A percentile compares a stretch with the other conserved stretches of the same genome.
These are phyloP conservation scores for Naganishia vaughanmartiniae DNA, from an alignment of 768 basidiomycete species.

Conservation along the genomic window DNA sequence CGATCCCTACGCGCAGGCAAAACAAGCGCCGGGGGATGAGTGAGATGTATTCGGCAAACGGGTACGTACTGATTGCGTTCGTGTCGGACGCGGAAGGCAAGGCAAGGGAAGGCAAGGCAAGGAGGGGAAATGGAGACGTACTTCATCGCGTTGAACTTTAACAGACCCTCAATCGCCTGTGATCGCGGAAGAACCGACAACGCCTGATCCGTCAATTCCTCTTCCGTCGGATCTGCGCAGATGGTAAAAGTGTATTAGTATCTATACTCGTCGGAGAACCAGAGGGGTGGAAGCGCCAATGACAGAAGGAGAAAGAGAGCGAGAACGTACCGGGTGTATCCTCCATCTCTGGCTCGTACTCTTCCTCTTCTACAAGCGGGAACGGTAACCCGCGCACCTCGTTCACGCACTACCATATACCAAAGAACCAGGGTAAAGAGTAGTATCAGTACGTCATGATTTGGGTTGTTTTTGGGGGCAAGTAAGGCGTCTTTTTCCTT, in stretches of 20 bases:
- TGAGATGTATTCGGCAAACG: too few species aligned
- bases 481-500: too few species aligned
- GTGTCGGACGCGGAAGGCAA: too few species aligned
- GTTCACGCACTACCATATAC: neutral
- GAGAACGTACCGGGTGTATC: neutral
- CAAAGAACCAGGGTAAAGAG: neutral
- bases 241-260: too few species aligned
- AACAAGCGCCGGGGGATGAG: too few species aligned
- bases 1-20: constrained; percentile 23
- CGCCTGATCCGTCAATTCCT: constrained; percentile 43
- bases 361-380: constrained; percentile 44
- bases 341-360: constrained; percentile 47
- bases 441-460: too few species aligned
- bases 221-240: too few species aligned
- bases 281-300: too few species aligned
- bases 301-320: neutral
- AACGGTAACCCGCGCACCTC: constrained; percentile 36
- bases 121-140: constrained; percentile 33
- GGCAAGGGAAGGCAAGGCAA: neutral
- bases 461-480: too few species aligned
- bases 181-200: constrained; percentile 40
- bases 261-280: too few species aligned
- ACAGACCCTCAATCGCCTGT: constrained; percentile 49
- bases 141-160: constrained; percentile 49
- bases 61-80: too few species aligned